Conservation (phyloP, 768 basidiomycete genomes). For the Lactarius deliciosus region DNA sequence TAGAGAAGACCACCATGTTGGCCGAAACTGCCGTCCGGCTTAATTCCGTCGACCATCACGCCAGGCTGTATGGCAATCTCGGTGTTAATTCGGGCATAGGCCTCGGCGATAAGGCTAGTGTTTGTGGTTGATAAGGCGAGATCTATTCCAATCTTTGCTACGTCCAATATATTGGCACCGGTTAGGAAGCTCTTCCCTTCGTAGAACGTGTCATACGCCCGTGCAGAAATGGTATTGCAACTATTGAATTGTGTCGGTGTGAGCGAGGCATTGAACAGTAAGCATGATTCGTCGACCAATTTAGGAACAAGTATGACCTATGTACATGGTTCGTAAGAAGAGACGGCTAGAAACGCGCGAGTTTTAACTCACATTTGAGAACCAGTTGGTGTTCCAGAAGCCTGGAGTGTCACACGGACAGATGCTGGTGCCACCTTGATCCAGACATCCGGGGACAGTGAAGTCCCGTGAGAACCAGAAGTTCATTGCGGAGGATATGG, state of each 20-base stretch:
- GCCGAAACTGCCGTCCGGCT: slow-evolving; percentile 43
- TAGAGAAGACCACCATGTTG: slow-evolving; percentile 64
- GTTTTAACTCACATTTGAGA: slow-evolving; percentile 24
- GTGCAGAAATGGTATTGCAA: slow-evolving; percentile 25
- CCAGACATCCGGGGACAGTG: slow-evolving; percentile 34
- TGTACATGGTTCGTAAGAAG: not conserved
- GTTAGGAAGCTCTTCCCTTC: slow-evolving; percentile 44
- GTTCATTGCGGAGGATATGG: slow-evolving; percentile 32
- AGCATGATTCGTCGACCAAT: slow-evolving; percentile 26
- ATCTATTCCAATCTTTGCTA: slow-evolving; percentile 45
- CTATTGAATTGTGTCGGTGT: slow-evolving; percentile 14
- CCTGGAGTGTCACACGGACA: slow-evolving; percentile 37
- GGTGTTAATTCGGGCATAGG: slow-evolving; percentile 50
- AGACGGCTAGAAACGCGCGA: not conserved
- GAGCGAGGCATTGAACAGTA: slow-evolving; percentile 27
- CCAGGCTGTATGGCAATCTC: slow-evolving; percentile 52
- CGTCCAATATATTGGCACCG: slow-evolving; percentile 66
- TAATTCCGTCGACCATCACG: slow-evolving; percentile 58
- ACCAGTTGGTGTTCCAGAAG: slow-evolving; percentile 30
- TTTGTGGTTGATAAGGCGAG: slow-evolving; percentile 35
- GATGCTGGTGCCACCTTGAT: slow-evolving; percentile 30
- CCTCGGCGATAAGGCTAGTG: slow-evolving; percentile 46
- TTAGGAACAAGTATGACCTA: slow-evolving; percentile 29
- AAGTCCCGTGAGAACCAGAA: slow-evolving; percentile 38
- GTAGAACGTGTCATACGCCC: slow-evolving; percentile 28